phyloP scores from a whole-genome alignment of 2,329 filamentous ascomycete species.

The Mycosphaerella sp. region DNA sequence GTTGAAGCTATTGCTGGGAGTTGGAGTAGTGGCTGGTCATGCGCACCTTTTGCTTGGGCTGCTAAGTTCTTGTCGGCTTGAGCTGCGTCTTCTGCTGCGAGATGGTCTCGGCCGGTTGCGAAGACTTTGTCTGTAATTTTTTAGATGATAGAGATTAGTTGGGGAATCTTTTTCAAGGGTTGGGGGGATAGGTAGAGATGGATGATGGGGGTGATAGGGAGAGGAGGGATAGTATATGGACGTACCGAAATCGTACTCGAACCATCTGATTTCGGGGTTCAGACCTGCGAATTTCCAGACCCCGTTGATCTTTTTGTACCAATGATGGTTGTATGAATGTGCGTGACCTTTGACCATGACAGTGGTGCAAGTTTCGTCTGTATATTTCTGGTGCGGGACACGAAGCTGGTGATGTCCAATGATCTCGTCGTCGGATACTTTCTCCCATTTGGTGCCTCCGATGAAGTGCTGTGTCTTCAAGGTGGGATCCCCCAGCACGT shows the following conservation, averaged over 20 bases:
- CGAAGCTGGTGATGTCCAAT: constrained; percentile 51
- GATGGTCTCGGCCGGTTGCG: constrained; percentile 42
- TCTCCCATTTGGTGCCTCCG: constrained; percentile 48
- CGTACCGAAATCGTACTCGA: constrained; percentile 47
- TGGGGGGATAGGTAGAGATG: not conserved
- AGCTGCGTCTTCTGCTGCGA: constrained; percentile 32
- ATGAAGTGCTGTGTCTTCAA: constrained; percentile 55
- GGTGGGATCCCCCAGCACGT: constrained; percentile 49
- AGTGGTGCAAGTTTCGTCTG: constrained; percentile 41
- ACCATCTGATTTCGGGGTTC: constrained; percentile 49
- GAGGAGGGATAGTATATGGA: not conserved
- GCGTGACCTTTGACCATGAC: constrained; percentile 52
- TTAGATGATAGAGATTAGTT: not conserved
- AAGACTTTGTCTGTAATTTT: constrained; percentile 42
- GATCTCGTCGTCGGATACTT: constrained; percentile 44
- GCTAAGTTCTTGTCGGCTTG: constrained; percentile 4
- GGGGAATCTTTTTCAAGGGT: too few relatives aligned
- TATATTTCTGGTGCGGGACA: constrained; percentile 53
- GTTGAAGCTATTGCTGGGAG: not conserved
- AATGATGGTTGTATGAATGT: constrained; percentile 49
- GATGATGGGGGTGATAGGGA: not conserved
- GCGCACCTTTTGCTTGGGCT: constrained; percentile 13
- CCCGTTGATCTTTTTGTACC: constrained; percentile 53
- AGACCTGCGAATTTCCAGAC: constrained; percentile 54
- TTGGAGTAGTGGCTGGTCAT: too few relatives aligned